Evolutionary conservation across 2,329 filamentous ascomycete genomes (phyloP).

Genomic region (Cercospora sp.): DNA sequence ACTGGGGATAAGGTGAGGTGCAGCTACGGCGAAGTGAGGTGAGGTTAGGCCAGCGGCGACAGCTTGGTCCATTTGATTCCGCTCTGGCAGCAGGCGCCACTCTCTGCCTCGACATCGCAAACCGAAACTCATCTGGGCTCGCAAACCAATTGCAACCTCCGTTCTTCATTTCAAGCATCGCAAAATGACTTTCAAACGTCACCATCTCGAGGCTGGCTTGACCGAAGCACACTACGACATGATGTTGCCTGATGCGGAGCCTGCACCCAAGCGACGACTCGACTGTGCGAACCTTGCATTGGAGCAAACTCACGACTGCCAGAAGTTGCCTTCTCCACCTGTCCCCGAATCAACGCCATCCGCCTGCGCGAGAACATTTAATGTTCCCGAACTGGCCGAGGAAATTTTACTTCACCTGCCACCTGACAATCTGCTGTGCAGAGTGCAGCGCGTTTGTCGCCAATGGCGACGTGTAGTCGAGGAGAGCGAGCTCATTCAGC

Average conservation of each 20-base stretch:
- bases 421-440: slow-evolving; percentile 11
- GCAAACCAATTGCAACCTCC: not conserved
- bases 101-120: not conserved
- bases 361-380: slow-evolving; percentile 2
- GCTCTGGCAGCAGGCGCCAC: not conserved
- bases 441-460: slow-evolving; percentile 10
- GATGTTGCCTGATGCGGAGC: not conserved
- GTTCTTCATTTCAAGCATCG: too few species aligned
- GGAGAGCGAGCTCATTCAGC: not conserved
- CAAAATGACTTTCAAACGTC: slow-evolving; percentile 13
- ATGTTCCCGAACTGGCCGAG: slow-evolving; percentile 13
- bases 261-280: not conserved
- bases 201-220: slow-evolving; percentile 6
- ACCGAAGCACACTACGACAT: slow-evolving; percentile 2
- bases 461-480: slow-evolving; percentile 9
- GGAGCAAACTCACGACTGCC: not conserved
- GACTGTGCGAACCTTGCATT: not conserved
- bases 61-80: not conserved
- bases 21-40: not conserved
- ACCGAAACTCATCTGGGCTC: not conserved
- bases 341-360: not conserved
- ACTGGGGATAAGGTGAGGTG: not conserved
- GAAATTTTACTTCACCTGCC: slow-evolving; percentile 16
- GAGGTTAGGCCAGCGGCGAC: not conserved
- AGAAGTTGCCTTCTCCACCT: not conserved